phyloP scores from a whole-genome alignment of 2,329 filamentous ascomycete species.

The Emericellopsis atlantica region DNA sequence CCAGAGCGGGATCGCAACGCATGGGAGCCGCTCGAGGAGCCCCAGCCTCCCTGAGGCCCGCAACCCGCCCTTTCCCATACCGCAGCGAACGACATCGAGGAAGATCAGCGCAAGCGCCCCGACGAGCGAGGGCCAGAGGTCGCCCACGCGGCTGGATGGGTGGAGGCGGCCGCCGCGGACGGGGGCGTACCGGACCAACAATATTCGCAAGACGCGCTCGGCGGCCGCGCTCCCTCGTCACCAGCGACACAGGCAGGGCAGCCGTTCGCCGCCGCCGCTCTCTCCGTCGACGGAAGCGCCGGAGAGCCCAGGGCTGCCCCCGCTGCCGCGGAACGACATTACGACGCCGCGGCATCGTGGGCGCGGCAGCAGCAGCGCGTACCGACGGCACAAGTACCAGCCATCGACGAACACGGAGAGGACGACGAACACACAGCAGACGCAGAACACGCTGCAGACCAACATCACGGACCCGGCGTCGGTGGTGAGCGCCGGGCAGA shows the following conservation, averaged over 20 bases:
- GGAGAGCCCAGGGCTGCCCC: constrained; percentile 60
- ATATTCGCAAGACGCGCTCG: constrained; percentile 74
- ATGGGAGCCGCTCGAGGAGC: constrained; percentile 50
- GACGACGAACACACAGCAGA: constrained; percentile 26
- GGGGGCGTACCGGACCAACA: constrained; percentile 42
- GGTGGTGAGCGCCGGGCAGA: constrained; percentile 43
- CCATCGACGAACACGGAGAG: constrained; percentile 47
- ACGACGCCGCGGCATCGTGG: constrained; percentile 42
- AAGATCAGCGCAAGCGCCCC: constrained; percentile 52
- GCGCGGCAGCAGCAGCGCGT: constrained; percentile 20
- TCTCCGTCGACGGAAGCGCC: constrained; percentile 55
- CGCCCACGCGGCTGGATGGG: constrained; percentile 53
- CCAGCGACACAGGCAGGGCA: constrained; percentile 34
- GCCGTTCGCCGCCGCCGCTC: constrained; percentile 51
- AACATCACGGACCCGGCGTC: constrained; percentile 21
- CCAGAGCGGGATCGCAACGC: constrained; percentile 61
- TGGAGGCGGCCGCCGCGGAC: constrained; percentile 38
- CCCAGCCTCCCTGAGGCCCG: constrained; percentile 48
- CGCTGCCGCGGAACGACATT: constrained; percentile 61
- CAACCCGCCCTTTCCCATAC: constrained; percentile 83
- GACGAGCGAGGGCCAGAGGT: constrained; percentile 58
- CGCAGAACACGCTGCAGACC: constrained; percentile 38
- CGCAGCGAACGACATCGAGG: constrained; percentile 76
- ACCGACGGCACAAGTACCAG: constrained; percentile 39
- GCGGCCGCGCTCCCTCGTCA: constrained; percentile 57